Base-by-base conservation (phyloP, 192 early-diverging fungal genomes). In the Funneliformis geosporum region DNA sequence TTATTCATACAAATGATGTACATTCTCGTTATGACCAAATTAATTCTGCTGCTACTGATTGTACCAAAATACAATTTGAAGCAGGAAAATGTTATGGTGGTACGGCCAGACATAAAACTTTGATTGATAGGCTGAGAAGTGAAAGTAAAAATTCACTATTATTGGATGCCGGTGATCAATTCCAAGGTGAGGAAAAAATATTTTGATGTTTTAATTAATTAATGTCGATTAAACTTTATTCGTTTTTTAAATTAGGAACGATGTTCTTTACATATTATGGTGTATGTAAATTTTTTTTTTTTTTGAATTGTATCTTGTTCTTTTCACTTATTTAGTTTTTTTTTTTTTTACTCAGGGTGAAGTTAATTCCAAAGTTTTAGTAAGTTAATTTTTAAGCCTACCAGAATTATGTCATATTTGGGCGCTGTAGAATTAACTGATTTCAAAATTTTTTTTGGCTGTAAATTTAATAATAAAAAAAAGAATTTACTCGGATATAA, bases 81-180 rank as follows among this genome's bases (percentile, higher is more conserved):
- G 44, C 44, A 5, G 81, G 76, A 12, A 40, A 82, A 43, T 85
- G 82, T 61, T 88, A 84, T 75, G 90, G 91, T 23, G 92, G 93
- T 25, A 87, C 85, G 23, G 90, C 92, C 5, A 84, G 92, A n/a
- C 84, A 92, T 76, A 88, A 89, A 76, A 87, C 87, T 25, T 80
- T 88, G 0, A 86, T 92, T 73, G 84, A 91, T 28, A 55, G 84
- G 38, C 81, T 92, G 59, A 85, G 92, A 21, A 80, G 79, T 39
- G 80, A 84, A 18, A 87, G 81, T 80, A 72, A 85, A 33, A 81
- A 91, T 74, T 81, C 84, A 4, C 75, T 94, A 38, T 83, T 95
- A 21, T 79, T 95, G 47, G 91, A 95, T 80, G 93, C 89, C n/a
- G 94, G 92, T 33, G 94, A 95, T 81, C 87, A 93, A 69, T 75